Evolutionary conservation across 345 rosid species (phyloP), one percentile per base, ranked within the genome.

Genomic region (Populus euphratica): DNA sequence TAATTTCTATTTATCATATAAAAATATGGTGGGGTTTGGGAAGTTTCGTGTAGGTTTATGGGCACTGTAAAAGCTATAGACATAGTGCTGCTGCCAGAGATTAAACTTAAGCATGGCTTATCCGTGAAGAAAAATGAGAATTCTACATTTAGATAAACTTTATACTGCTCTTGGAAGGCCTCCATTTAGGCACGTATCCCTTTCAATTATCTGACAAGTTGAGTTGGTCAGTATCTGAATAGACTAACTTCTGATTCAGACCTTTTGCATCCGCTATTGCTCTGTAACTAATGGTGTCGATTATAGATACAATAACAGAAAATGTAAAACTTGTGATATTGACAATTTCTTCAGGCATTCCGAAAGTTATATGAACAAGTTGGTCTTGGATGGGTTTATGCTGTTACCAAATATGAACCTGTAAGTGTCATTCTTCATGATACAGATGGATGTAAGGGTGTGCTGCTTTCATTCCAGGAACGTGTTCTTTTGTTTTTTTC

Each of bases 381-480:
- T 82, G 97, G 95, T 44, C 95, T 93, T 67, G 97, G 97, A 69
- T 94, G 94, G 98, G 90, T 93, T 70, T 94, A 94, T 81, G 87
- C 94, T 76, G 80, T 94, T 75, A 93, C 97, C 14, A 91, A 93
- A 88, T 91, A 86, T 76, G 86, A 94, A 84, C 97, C 95, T 25
- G 98, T 94, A 85, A 76, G 92, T 76, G 70, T 64, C 49, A 38
- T 31, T 35, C 36, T 9, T 62, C 25, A 35, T 62, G 17, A n/a
- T 12, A 17, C 5, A 33, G 9, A 14, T 59, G 35, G 69, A 41
- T 64, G 14, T 73, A 20, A 67, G 44, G 33, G 29, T 73, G 36
- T 50, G 31, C n/a, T 69, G 31, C 1, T 41, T 67, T 68, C 20
- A 5, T 29, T 52, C 49, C 21, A 4, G 25, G 71, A 21, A n/a